Evolutionary conservation across 306 rosid genomes (phyloP).

Genomic region (Quercus bicolor): DNA sequence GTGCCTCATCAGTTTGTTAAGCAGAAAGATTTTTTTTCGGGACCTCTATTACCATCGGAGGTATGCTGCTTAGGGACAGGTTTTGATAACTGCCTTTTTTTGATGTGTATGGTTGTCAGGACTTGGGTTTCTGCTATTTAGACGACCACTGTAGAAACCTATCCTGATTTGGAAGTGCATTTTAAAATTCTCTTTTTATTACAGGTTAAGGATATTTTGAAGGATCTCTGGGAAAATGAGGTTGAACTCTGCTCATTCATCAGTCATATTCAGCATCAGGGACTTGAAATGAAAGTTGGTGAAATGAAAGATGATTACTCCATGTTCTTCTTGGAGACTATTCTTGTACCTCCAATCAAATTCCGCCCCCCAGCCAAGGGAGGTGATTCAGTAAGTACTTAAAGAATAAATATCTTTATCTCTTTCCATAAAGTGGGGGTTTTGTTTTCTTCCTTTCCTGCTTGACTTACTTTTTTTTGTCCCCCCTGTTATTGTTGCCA

Average conservation of each 20-base stretch:
- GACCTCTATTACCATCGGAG: constrained; percentile 68
- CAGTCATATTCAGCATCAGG: constrained; percentile 69
- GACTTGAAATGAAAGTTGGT: constrained; percentile 59
- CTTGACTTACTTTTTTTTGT: neutral
- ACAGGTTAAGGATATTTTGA: constrained; percentile 58
- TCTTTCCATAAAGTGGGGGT: neutral
- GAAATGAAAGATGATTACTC: constrained; percentile 62
- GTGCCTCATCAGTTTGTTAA: constrained; percentile 28
- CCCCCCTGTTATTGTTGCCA: neutral
- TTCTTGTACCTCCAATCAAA: constrained; percentile 87
- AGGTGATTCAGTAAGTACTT: constrained; percentile 67
- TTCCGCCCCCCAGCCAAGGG: constrained; percentile 87
- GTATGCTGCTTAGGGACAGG: constrained; percentile 36
- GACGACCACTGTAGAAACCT: neutral
- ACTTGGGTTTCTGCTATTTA: neutral
- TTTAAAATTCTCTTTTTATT: constrained; percentile 5
- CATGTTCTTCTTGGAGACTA: constrained; percentile 79
- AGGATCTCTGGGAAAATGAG: constrained; percentile 73
- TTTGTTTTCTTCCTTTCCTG: neutral
- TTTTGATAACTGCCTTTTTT: neutral
- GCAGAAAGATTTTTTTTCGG: constrained; percentile 36
- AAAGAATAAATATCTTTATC: neutral
- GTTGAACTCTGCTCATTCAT: constrained; percentile 54
- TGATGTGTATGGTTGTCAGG: neutral
- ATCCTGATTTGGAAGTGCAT: neutral